Percentiles rank a stretch among this genome's conserved stretches.
Evolutionary conservation across 805 yeast genomes (phyloP).

Genomic region (Lipomyces sp.): DNA sequence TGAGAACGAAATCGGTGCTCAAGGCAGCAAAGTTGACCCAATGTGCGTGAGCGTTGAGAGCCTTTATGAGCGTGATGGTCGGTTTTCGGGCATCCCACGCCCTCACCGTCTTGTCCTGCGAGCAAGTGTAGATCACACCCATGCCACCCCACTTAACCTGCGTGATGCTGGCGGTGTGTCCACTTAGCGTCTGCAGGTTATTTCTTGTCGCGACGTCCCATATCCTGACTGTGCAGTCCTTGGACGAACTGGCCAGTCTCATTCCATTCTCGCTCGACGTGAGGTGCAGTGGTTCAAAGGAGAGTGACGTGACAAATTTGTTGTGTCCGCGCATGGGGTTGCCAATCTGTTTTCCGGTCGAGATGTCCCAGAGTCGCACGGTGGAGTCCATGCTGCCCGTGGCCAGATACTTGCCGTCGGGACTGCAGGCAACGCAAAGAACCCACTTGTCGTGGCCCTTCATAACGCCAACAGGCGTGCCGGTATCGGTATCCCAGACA

Average conservation of each 20-base stretch:
- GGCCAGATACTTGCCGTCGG: conserved; percentile 85
- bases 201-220: conserved; percentile 81
- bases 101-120: conserved; percentile 91
- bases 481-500: conserved; percentile 95
- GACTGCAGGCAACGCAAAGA: conserved; percentile 84
- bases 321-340: conserved; percentile 73
- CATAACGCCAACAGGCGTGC: conserved; percentile 79
- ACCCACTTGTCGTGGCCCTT: conserved; percentile 93
- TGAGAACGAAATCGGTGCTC: conserved; percentile 81
- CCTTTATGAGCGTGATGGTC: conserved; percentile 38
- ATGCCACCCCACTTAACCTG: conserved; percentile 98
- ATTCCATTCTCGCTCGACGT: conserved; percentile 63
- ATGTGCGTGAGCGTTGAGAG: conserved; percentile 87
- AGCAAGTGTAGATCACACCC: conserved; percentile 77
- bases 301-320: conserved; percentile 83
- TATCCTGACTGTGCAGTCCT: conserved; percentile 82
- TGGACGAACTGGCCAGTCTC: conserved; percentile 79
- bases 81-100: conserved; percentile 65
- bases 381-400: conserved; percentile 96
- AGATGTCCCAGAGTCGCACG: conserved; percentile 80
- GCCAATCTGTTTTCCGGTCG: conserved; percentile 70
- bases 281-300: conserved; percentile 93
- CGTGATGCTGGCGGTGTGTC: conserved; percentile 84
- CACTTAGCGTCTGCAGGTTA: conserved; percentile 68
- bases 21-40: conserved; percentile 95